These are phyloP conservation scores for Helminthosporium solani DNA, from an alignment of 2,329 filamentous ascomycete genomes.

Conservation along the genomic window DNA sequence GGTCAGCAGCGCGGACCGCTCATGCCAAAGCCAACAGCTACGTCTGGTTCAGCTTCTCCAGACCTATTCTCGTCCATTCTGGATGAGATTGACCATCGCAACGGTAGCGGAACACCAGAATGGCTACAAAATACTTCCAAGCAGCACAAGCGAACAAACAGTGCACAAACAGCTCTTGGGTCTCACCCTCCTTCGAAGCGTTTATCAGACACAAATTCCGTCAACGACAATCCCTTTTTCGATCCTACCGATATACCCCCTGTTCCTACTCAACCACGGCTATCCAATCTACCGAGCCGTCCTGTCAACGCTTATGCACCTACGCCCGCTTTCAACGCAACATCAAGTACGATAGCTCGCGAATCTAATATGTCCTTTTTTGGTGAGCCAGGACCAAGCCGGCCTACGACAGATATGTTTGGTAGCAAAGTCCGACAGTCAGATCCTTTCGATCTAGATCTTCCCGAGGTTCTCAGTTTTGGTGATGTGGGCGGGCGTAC, in stretches of 20 bases:
- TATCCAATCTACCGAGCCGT: constrained; percentile 21
- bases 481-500: constrained; percentile 27
- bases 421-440: constrained; percentile 37
- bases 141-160: constrained; percentile 32
- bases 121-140: constrained; percentile 22
- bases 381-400: constrained; percentile 39
- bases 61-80: constrained; percentile 36
- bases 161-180: constrained; percentile 29
- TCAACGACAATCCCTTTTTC: constrained; percentile 27
- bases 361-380: constrained; percentile 29
- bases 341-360: constrained; percentile 23
- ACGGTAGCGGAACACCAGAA: constrained; percentile 24
- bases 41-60: constrained; percentile 18
- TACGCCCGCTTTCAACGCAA: constrained; percentile 25
- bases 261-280: constrained; percentile 24
- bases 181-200: constrained; percentile 31
- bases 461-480: constrained; percentile 42
- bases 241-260: constrained; percentile 27
- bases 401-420: constrained; percentile 31
- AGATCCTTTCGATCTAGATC: constrained; percentile 45
- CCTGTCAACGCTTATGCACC: constrained; percentile 24
- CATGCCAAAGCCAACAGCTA: constrained; percentile 29
- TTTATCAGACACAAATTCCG: constrained; percentile 19
- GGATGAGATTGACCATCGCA: constrained; percentile 23
- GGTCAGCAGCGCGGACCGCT: constrained; percentile 23